Conservation (phyloP, 192 early-diverging fungal species). For the Phycomyces nitens region DNA sequence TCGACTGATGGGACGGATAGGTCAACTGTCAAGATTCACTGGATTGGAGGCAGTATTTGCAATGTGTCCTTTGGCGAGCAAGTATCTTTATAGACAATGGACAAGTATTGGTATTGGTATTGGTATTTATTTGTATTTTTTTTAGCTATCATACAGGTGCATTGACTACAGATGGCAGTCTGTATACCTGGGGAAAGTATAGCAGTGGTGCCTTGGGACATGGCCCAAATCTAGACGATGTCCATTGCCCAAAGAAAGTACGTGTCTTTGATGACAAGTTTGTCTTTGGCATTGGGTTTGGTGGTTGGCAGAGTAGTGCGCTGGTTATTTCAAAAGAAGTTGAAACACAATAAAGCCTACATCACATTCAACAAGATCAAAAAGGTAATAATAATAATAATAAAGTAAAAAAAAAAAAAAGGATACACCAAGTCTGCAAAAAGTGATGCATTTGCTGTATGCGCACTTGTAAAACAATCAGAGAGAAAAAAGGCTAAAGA, state of each 20-base stretch:
- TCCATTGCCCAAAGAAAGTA: background rate
- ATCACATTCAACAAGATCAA: too few species aligned
- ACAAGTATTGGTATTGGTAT: background rate
- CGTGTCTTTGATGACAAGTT: slow-evolving; percentile 19
- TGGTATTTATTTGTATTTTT: background rate
- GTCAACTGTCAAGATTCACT: too few species aligned
- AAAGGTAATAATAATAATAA: too few species aligned
- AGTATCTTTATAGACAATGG: slow-evolving; percentile 3
- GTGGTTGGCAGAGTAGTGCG: slow-evolving; percentile 26
- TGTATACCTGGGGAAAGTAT: slow-evolving; percentile 22
- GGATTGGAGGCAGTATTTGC: slow-evolving; percentile 1
- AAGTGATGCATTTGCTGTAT: too few species aligned
- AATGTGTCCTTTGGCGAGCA: slow-evolving; percentile 30
- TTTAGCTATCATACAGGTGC: slow-evolving; percentile 27
- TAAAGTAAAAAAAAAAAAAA: too few species aligned
- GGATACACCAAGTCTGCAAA: too few species aligned
- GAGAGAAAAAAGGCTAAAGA: too few species aligned
- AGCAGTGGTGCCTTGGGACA: slow-evolving; percentile 20
- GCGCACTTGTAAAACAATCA: too few species aligned
- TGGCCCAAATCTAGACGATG: background rate
- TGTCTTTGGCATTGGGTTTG: slow-evolving; percentile 29
- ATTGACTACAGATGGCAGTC: slow-evolving; percentile 13
- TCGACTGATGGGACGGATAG: too few species aligned
- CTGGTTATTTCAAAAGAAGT: slow-evolving; percentile 1
- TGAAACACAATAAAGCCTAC: background rate